Evolutionary conservation across 1,139 yeast genomes (phyloP).

Genomic region (Pichia sp.): DNA sequence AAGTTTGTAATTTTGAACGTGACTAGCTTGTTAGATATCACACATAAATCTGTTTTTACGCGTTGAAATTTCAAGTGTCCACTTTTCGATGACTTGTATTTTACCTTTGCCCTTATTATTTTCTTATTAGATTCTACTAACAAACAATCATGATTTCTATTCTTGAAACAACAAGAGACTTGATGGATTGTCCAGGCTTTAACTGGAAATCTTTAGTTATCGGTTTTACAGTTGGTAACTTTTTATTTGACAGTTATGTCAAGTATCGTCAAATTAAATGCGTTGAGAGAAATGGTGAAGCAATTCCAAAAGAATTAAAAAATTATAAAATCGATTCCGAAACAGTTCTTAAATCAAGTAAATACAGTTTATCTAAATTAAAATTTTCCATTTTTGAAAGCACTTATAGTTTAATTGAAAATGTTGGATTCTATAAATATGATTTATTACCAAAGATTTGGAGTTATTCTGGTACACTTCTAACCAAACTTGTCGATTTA

Average conservation of each 20-base stretch:
- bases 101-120: not conserved
- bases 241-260: slow-evolving; percentile 64
- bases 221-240: slow-evolving; percentile 73
- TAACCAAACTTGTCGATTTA: slow-evolving; percentile 18
- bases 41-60: no score
- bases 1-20: no score
- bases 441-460: slow-evolving; percentile 69
- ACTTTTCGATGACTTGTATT: not conserved
- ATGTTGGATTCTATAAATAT: slow-evolving; percentile 49
- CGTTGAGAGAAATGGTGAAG: slow-evolving; percentile 43
- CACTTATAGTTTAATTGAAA: slow-evolving; percentile 47
- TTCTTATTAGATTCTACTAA: not conserved
- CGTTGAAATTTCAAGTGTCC: not conserved
- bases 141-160: slow-evolving; percentile 23
- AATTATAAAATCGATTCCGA: slow-evolving; percentile 52
- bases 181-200: slow-evolving; percentile 50
- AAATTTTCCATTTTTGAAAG: slow-evolving; percentile 57
- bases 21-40: no score
- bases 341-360: slow-evolving; percentile 72
- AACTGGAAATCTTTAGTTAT: slow-evolving; percentile 74
- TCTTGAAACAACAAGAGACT: slow-evolving; percentile 26
- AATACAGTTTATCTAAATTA: slow-evolving; percentile 77
- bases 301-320: slow-evolving; percentile 56
- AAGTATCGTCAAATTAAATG: slow-evolving; percentile 72
- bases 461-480: slow-evolving; percentile 36